These are phyloP conservation scores for Talinum fruticosum DNA, from an alignment of 148 eudicot species.

Conservation along the genomic window DNA sequence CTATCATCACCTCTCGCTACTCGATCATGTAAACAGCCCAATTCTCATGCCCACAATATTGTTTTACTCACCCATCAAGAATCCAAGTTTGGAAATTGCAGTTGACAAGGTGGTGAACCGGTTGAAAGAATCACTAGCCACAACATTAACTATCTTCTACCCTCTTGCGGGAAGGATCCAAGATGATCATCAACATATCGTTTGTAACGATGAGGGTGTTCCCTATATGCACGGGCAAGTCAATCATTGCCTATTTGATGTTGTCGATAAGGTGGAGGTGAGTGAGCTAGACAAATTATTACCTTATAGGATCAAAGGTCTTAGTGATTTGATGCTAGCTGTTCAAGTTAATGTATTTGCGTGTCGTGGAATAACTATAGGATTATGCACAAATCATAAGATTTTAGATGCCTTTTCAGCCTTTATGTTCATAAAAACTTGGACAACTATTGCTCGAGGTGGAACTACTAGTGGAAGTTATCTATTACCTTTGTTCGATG, in stretches of 20 bases:
- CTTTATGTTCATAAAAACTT: too few relatives aligned
- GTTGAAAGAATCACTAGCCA: conserved; percentile 19
- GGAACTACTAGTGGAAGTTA: not conserved
- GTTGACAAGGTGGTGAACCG: too few relatives aligned
- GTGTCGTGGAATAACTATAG: too few relatives aligned
- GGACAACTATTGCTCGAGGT: too few relatives aligned
- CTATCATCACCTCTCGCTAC: not conserved
- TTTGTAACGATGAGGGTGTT: conserved; percentile 30
- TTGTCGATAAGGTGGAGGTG: too few relatives aligned
- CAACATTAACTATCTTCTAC: conserved; percentile 20
- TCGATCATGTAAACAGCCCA: not conserved
- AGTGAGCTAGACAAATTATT: too few relatives aligned
- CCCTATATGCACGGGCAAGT: too few relatives aligned
- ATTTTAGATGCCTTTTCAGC: not conserved
- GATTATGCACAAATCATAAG: not conserved
- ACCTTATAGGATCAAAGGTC: not conserved
- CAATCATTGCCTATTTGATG: too few relatives aligned
- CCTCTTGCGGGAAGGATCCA: conserved; percentile 28
- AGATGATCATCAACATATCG: not conserved
- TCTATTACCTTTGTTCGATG: not conserved
- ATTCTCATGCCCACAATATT: not conserved
- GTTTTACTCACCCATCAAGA: conserved; percentile 9
- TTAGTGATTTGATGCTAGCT: not conserved
- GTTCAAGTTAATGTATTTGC: conserved; percentile 9
- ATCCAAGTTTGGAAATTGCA: not conserved